phyloP scores from a whole-genome alignment of 2,329 filamentous ascomycete genomes.

The Colletotrichum graminicola region DNA sequence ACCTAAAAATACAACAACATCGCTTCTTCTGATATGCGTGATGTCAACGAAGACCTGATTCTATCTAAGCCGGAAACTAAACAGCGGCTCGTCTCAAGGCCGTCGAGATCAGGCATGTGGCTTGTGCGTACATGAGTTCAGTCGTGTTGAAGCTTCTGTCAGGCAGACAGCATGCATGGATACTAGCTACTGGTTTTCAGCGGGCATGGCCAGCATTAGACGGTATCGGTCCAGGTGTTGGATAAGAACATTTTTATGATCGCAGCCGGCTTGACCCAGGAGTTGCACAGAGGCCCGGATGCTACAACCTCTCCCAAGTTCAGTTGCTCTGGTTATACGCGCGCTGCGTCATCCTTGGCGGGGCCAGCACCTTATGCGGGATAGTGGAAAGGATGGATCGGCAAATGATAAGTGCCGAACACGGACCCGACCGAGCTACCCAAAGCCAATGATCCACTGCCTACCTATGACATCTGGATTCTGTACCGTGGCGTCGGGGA shows the following conservation, averaged over 20 bases:
- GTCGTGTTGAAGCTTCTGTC: too few species aligned
- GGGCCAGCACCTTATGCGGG: constrained; percentile 3
- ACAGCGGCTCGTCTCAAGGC: too few species aligned
- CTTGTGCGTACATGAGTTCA: too few species aligned
- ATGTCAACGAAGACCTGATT: too few species aligned
- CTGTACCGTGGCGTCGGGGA: background rate
- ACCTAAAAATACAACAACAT: too few species aligned
- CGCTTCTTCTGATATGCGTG: too few species aligned
- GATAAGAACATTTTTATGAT: too few species aligned
- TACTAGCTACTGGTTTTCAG: background rate
- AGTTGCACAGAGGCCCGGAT: background rate
- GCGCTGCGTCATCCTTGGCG: constrained; percentile 27
- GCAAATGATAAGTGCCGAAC: constrained; percentile 12
- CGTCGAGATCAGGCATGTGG: too few species aligned
- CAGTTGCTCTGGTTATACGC: constrained; percentile 4
- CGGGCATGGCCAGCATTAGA: background rate
- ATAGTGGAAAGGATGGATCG: constrained; percentile 2
- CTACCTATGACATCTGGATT: background rate
- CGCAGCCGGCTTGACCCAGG: too few species aligned
- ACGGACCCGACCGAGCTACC: background rate
- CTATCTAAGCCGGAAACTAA: too few species aligned
- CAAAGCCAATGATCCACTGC: background rate
- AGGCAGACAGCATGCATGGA: too few species aligned
- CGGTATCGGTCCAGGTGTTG: too few species aligned
- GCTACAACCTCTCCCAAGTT: background rate